Evolutionary conservation across 495 filamentous ascomycete species (phyloP), one percentile per base, ranked within the genome.

Genomic region (Friedmanniomyces endolithicus): DNA sequence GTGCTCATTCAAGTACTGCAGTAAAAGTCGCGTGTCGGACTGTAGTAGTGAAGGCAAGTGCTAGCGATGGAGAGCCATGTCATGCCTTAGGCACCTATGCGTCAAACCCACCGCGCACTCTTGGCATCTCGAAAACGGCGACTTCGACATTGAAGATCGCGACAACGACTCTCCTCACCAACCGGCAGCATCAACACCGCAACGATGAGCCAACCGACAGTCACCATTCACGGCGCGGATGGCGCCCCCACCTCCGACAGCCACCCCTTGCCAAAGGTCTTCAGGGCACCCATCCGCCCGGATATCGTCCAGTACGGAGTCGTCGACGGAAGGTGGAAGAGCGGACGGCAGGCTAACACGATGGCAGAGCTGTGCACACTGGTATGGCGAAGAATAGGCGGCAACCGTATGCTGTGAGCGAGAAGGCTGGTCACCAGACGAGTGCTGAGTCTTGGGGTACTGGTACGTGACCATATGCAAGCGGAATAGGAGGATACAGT

Each of bases 341-440:
- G 25, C 22, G 29, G 20, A 52, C 40, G 54, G n/a, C 54, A 55
- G 29, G 41, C 74, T 78, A 63, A 80, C 62, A 55, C 56, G 54
- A 60, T 50, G 64, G 67, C 63, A 83, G 80, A 73, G 74, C 77
- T 57, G 92, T 97, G 67, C 92, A 98, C 80, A 90, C 88, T 67
- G 94, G 94, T 68, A 94, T 98, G 83, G 90, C 90, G 69, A 98
- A 96, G 86, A 98, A 98, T 82, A 95, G 94, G 84, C 84, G 92
- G 72, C 92, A 98, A 80, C 90, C 92, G 56, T 98, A 98, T 75
- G 84, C 92, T 67, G 92, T 98, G 80, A 95, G 88, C 83, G 90
- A 95, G 85, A 98, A 98, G 83, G 92, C 92, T 71, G 92, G 92
- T 76, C 94, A 98, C 75, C 92, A 98, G 75, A 98, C 92, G 65